Base-by-base conservation (phyloP, 106 monocot species). In the Agapanthus africanus region DNA sequence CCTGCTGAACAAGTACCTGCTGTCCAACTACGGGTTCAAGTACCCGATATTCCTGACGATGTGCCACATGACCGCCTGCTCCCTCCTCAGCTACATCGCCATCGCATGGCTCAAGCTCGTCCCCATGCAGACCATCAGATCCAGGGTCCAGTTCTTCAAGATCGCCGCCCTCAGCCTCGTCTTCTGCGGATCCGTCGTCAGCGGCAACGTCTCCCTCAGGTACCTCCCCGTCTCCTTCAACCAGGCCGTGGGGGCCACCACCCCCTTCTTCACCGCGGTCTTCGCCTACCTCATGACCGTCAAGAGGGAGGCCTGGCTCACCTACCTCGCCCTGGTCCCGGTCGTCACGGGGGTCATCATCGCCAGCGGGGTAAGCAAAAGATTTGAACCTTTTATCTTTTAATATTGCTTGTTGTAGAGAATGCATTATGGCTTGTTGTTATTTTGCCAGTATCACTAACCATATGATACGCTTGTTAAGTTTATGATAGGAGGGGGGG, bases 51-150 rank as follows among this genome's bases (percentile, higher is more conserved):
- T 80, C 66, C 80, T 80, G 57, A 80, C 80, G 3, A 80, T 80
- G 80, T 75, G 80, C 66, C 80, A 80, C 71, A 80, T 80, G 80
- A 80, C 80, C 32, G 75, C 80, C 6, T 80, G 80, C 80, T 75
- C 80, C 1, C 59, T 81, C 19, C 37, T 81, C 68, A 81, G 81
- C 81, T 81, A 81, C 76, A 40, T 67, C 30, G 76, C 81, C 23
- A 76, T 81, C 41, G 81, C 81, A 14, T 81, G 81, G 81, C 59
- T 81, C 34, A 71, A 54, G 68, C 19, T 76, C 46, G 81, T 76
- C 11, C 80, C 81, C 30, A 67, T 81, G 81, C 81, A 81, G 68
- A 23, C 67, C 63, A 72, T 81, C 54, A 76, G 81, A 35, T 81
- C 81, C 10, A 66, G 81, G 57, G 37, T 72, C 21, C 81, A 81